These are phyloP conservation scores for Coemansia sp. DNA, from an alignment of 192 early-diverging fungal genomes.

Conservation along the genomic window DNA sequence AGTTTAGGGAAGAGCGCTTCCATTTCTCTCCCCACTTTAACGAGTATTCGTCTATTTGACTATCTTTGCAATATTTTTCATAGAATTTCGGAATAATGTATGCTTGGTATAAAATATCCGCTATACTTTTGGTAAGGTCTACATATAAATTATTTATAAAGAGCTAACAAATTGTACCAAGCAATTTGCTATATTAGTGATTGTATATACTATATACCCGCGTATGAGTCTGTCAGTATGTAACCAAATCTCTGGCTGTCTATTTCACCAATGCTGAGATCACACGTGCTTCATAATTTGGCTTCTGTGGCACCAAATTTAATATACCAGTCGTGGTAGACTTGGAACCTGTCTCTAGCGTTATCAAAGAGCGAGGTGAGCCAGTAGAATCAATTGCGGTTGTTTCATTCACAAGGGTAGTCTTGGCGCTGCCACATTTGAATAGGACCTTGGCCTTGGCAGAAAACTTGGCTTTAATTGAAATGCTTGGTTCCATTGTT, in stretches of 20 bases:
- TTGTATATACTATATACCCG: background rate
- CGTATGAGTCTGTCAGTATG: background rate
- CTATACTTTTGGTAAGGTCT: background rate
- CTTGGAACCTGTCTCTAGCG: constrained; percentile 1
- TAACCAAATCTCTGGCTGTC: background rate
- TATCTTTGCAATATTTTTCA: background rate
- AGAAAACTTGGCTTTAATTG: constrained; percentile 4
- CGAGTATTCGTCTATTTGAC: background rate
- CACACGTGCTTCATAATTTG: constrained; percentile 27
- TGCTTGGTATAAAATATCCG: background rate
- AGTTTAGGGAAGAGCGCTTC: background rate
- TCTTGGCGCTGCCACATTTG: background rate
- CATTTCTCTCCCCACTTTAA: too few species aligned
- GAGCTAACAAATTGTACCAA: too few species aligned
- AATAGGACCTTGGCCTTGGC: constrained; percentile 3
- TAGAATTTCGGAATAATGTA: too few species aligned
- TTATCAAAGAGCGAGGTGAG: constrained; percentile 17
- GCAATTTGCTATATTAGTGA: too few species aligned
- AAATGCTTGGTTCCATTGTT: constrained; percentile 4
- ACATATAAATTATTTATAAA: too few species aligned
- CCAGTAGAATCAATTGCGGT: background rate
- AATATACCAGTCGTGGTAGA: background rate
- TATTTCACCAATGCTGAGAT: constrained; percentile 23
- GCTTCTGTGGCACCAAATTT: background rate
- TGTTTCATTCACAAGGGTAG: background rate